A percentile compares a stretch with the other conserved stretches of the same genome.
phyloP scores from a whole-genome alignment of 805 yeast species.

The Yamadazyma endophytica region DNA sequence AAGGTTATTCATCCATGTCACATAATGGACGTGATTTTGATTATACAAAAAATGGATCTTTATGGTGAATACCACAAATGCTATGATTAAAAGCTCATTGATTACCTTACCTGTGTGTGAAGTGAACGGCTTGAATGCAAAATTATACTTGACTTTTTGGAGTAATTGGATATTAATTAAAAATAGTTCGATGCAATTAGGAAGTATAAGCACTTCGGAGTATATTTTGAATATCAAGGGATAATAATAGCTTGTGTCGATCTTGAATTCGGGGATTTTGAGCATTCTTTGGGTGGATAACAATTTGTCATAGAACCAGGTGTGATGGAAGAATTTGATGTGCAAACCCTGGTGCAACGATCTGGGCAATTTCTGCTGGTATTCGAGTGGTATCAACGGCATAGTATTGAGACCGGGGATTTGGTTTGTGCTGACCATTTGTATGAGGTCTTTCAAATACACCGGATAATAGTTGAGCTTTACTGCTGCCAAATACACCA shows the following conservation, averaged over 20 bases:
- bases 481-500: slow-evolving; percentile 50
- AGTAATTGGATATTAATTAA: slow-evolving; percentile 21
- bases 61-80: slow-evolving; percentile 26
- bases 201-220: slow-evolving; percentile 41
- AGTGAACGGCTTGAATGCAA: slow-evolving; percentile 1
- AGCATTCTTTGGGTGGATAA: slow-evolving; percentile 1
- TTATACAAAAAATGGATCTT: slow-evolving; percentile 26
- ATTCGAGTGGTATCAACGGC: slow-evolving; percentile 33
- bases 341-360: slow-evolving; percentile 1
- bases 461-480: slow-evolving; percentile 45
- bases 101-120: slow-evolving; percentile 7
- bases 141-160: slow-evolving; percentile 7
- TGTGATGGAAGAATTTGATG: slow-evolving; percentile 3
- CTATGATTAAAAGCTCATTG: slow-evolving; percentile 37
- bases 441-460: slow-evolving; percentile 45
- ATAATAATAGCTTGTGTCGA: slow-evolving; percentile 21
- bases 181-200: slow-evolving; percentile 47
- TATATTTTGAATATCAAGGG: slow-evolving; percentile 38
- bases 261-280: not conserved
- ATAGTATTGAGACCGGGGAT: slow-evolving; percentile 48
- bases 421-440: slow-evolving; percentile 36
- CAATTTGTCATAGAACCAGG: slow-evolving; percentile 2
- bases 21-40: slow-evolving; percentile 12
- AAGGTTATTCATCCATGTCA: slow-evolving; percentile 12
- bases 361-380: slow-evolving; percentile 37